These are phyloP conservation scores for Dendrobium nobile DNA, from an alignment of 106 monocot genomes.

Conservation along the genomic window DNA sequence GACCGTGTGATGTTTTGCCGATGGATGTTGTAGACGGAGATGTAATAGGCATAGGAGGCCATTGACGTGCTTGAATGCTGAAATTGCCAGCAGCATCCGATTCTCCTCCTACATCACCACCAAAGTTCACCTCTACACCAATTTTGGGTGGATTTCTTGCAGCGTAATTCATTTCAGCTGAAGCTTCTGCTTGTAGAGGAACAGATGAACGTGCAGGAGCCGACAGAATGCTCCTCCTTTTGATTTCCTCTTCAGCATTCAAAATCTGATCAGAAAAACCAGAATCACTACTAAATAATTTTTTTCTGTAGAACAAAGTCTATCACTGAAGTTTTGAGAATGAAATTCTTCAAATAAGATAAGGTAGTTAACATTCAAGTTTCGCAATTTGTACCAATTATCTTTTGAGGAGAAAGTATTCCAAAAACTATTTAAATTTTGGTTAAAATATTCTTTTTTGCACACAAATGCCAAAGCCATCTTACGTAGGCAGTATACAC, in stretches of 20 bases:
- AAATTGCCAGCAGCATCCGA: slow-evolving; percentile 46
- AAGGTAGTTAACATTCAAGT: background rate
- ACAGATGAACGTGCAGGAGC: slow-evolving; percentile 18
- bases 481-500: too few relatives aligned
- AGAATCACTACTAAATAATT: background rate
- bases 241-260: slow-evolving; percentile 88
- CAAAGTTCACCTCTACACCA: slow-evolving; percentile 63
- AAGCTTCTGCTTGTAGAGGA: slow-evolving; percentile 35
- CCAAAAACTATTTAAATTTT: too few relatives aligned
- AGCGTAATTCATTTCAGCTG: slow-evolving; percentile 31
- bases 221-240: slow-evolving; percentile 36
- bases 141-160: slow-evolving; percentile 36
- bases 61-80: slow-evolving; percentile 32
- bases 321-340: background rate
- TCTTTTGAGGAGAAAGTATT: too few relatives aligned
- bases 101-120: slow-evolving; percentile 50
- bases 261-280: slow-evolving; percentile 40
- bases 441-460: too few relatives aligned
- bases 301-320: background rate
- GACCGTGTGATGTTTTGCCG: slow-evolving; percentile 19
- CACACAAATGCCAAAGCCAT: too few relatives aligned
- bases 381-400: too few relatives aligned
- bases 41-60: slow-evolving; percentile 26
- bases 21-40: slow-evolving; percentile 60
- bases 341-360: background rate